Evolutionary conservation across 2,329 filamentous ascomycete genomes (phyloP), one percentile per base, ranked within the genome.

Genomic region (Neopestalotiopsis sp.): DNA sequence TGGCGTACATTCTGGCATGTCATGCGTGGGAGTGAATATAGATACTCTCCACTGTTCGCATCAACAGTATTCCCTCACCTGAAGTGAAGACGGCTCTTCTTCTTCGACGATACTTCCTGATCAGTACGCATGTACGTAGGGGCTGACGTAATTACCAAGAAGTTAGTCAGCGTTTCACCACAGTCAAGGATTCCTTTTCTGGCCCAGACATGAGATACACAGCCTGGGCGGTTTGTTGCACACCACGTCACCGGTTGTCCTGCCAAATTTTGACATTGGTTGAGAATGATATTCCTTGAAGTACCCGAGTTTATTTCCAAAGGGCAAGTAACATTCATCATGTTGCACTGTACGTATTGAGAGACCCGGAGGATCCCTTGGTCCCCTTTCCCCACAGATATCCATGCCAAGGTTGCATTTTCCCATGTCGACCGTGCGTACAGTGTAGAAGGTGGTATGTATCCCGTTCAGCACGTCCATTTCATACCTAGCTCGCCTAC

Each of bases 91-190:
- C 45, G 45, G n/a, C 17, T 52, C n/a, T 20, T 9, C n/a, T n/a
- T 20, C 5, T n/a, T 52, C n/a, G 5, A 17, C 3, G 20, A 52
- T 52, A 52, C 45, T 28, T 28, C 24, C 24, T 28, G 45, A 20
- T 17, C 17, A 52, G n/a, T n/a, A 52, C 45, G 45, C 14, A 52
- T 20, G n/a, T 17, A 20, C 7, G 17, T 17, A 20, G 3, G 17
- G 6, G 45, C 45, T 52, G n/a, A 52, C 45, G n/a, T 52, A 52
- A 52, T 52, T 52, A 52, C n/a, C 45, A 52, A 52, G 45, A 52
- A 52, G 14, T 52, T 52, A 52, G 45, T 52, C 45, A 52, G 45
- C 7, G 45, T 52, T 52, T 52, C 45, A 52, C 45, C 5, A 52
- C 4, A 20, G 45, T 52, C 45, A 52, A 52, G 45, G 45, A n/a